Evolutionary conservation across 2,329 filamentous ascomycete genomes (phyloP).

Genomic region (Fusarium coicis): DNA sequence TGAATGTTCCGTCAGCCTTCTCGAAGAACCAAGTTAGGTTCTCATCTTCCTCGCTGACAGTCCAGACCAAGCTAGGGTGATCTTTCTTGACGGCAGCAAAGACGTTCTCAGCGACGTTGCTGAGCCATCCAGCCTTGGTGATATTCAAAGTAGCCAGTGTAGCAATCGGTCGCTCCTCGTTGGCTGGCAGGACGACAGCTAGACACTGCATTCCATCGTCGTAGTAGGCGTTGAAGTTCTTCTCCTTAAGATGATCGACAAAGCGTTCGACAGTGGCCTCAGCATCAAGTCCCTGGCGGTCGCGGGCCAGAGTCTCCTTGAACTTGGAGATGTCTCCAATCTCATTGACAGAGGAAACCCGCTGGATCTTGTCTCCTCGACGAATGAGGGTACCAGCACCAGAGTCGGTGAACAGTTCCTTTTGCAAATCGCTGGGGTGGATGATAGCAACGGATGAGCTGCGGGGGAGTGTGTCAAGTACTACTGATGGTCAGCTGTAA

Average conservation of each 20-base stretch:
- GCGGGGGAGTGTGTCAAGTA: conserved; percentile 87
- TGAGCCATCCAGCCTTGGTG: conserved; percentile 93
- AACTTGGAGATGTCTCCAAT: conserved; percentile 81
- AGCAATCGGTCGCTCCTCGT: conserved; percentile 73
- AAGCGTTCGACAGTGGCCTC: conserved; percentile 88
- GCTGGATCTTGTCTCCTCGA: conserved; percentile 88
- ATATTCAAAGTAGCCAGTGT: conserved; percentile 92
- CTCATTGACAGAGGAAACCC: conserved; percentile 75
- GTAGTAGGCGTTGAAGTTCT: conserved; percentile 91
- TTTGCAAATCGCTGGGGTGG: conserved; percentile 93
- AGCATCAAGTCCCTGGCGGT: conserved; percentile 84
- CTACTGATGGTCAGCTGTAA: conserved; percentile 37
- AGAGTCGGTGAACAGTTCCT: conserved; percentile 95
- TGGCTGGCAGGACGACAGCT: conserved; percentile 84
- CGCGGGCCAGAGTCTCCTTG: conserved; percentile 83
- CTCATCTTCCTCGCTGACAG: conserved; percentile 95
- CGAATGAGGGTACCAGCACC: conserved; percentile 94
- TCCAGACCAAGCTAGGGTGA: conserved; percentile 91
- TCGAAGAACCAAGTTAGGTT: conserved; percentile 99
- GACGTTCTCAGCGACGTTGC: conserved; percentile 94
- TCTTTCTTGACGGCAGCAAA: conserved; percentile 95
- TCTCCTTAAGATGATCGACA: conserved; percentile 78
- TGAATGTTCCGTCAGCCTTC: conserved; percentile 93
- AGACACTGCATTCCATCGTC: conserved; percentile 95
- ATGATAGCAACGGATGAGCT: conserved; percentile 98